phyloP scores from a whole-genome alignment of 441 rosid species.

The Rhodomyrtus psidioides region DNA sequence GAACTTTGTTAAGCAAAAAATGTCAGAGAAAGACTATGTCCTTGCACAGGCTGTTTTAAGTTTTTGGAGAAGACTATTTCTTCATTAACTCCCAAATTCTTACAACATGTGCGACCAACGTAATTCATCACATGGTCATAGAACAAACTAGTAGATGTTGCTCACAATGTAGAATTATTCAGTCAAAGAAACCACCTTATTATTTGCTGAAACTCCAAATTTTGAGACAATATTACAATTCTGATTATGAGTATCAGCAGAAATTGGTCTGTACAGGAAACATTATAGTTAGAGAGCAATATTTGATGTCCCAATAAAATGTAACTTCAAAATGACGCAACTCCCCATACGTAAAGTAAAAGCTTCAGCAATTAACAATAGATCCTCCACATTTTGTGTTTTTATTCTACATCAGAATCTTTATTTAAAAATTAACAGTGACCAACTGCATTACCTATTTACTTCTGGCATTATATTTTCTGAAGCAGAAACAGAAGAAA shows the following conservation, averaged over 20 bases:
- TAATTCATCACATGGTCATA: not conserved
- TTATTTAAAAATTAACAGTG: not conserved
- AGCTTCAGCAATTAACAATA: not conserved
- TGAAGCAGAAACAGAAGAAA: not conserved
- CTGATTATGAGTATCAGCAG: not conserved
- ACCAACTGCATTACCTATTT: not conserved
- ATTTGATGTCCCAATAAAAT: not conserved
- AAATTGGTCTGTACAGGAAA: not conserved
- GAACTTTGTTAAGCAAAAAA: not conserved
- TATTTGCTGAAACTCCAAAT: not conserved
- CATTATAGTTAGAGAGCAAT: not conserved
- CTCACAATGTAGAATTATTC: not conserved
- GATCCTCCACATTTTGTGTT: not conserved
- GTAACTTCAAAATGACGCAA: not conserved
- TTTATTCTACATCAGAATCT: not conserved
- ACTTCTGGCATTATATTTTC: not conserved
- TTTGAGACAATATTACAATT: not conserved
- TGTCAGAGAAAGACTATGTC: not conserved
- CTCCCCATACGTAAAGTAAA: not conserved
- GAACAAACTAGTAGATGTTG: not conserved
- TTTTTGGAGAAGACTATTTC: not conserved
- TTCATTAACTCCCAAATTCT: not conserved
- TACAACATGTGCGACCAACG: not conserved
- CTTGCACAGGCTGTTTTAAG: not conserved
- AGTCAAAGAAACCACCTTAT: not conserved